Evolutionary conservation across 306 rosid genomes (phyloP).

Genomic region (Myrica gale): DNA sequence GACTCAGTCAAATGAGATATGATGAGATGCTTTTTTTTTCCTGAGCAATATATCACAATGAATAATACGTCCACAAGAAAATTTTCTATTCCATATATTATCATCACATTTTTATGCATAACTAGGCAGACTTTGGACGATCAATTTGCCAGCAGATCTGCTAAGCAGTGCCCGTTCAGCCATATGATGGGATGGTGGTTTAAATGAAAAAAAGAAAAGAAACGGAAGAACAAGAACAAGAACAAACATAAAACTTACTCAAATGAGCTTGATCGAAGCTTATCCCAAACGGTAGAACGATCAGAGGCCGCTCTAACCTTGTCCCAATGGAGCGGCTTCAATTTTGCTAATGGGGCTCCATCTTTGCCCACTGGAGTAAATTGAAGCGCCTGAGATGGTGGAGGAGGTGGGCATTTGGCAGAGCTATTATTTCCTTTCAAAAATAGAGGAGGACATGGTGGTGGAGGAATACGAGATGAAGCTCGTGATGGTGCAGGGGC

Average conservation of each 20-base stretch:
- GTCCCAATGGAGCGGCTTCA: slow-evolving; percentile 99
- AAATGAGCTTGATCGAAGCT: slow-evolving; percentile 82
- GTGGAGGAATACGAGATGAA: slow-evolving; percentile 59
- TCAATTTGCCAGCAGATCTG: no score
- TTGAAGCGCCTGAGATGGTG: slow-evolving; percentile 65
- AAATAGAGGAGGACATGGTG: slow-evolving; percentile 83
- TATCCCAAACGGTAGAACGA: slow-evolving; percentile 95
- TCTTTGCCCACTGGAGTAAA: slow-evolving; percentile 72
- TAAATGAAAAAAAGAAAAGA: no score
- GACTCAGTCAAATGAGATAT: slow-evolving; percentile 81
- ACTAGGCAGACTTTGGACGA: no score
- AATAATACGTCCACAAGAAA: no score
- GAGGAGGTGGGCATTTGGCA: slow-evolving; percentile 72
- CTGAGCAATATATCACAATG: no score
- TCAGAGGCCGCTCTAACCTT: slow-evolving; percentile 94
- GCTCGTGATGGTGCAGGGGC: slow-evolving; percentile 30
- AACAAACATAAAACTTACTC: slow-evolving; percentile 57
- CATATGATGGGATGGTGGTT: no score
- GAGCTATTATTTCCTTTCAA: slow-evolving; percentile 28
- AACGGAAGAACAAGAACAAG: no score
- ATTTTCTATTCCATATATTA: no score
- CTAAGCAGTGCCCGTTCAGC: no score
- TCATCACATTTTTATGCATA: no score
- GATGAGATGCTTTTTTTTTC: no score
- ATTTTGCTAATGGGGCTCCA: slow-evolving; percentile 71